Conservation (phyloP, 208 protist species). For the Trypanosoma theileri region DNA sequence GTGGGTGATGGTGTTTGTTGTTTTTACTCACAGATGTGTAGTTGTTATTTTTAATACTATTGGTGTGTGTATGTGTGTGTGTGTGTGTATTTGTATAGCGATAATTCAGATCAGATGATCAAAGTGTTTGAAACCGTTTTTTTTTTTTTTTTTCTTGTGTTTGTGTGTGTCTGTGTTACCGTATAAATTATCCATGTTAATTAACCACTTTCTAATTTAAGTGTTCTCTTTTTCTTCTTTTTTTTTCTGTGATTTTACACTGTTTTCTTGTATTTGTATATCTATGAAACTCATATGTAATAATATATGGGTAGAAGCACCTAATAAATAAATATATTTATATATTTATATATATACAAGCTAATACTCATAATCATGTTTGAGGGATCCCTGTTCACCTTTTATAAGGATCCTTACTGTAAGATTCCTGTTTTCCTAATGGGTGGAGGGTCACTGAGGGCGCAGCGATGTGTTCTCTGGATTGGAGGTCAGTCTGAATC, state of each 20-base stretch:
- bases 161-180: background rate
- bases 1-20: background rate
- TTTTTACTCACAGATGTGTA: background rate
- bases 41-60: background rate
- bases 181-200: too few species aligned
- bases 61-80: too few species aligned
- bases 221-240: background rate
- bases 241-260: background rate
- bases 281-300: background rate
- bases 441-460: constrained; percentile 30
- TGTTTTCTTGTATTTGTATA: background rate
- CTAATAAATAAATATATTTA: constrained; percentile 4
- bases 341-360: constrained; percentile 13
- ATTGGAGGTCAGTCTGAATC: constrained; percentile 68
- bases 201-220: background rate
- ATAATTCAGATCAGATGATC: background rate
- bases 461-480: constrained; percentile 63
- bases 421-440: constrained; percentile 65
- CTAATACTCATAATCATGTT: constrained; percentile 2
- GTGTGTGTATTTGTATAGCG: too few species aligned
- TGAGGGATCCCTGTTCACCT: constrained; percentile 51
- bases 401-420: constrained; percentile 56
- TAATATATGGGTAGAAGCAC: background rate
- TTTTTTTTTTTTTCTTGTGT: constrained; percentile 11
- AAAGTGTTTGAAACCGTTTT: background rate